Evolutionary conservation across 495 filamentous ascomycete species (phyloP), one percentile per base, ranked within the genome.

Genomic region (Lasiosphaeria ovina): DNA sequence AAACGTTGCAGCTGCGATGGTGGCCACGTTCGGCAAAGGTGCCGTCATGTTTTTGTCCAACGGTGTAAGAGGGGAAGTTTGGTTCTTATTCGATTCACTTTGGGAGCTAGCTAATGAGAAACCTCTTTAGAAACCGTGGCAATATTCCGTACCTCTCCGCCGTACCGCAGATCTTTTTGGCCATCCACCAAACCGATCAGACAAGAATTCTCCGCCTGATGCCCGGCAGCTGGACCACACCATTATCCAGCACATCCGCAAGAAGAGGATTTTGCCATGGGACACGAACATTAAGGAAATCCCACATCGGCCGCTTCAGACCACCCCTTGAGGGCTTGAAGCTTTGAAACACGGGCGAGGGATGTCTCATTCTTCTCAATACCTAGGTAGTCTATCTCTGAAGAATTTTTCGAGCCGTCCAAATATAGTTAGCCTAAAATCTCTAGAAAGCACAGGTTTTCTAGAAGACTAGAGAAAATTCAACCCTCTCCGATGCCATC

Each of bases 21-120:
- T 54, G 51, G 51, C 51, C 34, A 38, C 34, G 34, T 54, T 54
- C 16, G 51, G 51, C 32, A 54, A 54, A 38, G 51, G 51, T 54
- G 51, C 51, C 35, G 51, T 54, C 34, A 35, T 54, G 51, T 54
- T 54, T 34, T 54, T 54, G 16, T 34, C 51, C 16, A 54, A 38
- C 35, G 51, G 34, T 35, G 16, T n/a, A 16, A 54, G 51, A 31
- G 51, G 36, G 36, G 6, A 11, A 40, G 36, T 40, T 11, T 40
- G 36, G 36, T 40, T 40, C 36, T 40, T 40, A 40, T 40, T 40
- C 36, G 36, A 40, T 40, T 40, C 36, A 6, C 36, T 11, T 40
- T 40, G 11, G 36, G 51, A 36, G 31, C 51, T 11, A 54, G 51
- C 31, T 36, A 38, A 35, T 54, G 38, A 54, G 16, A 4, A 54